Percentiles rank a stretch among this genome's conserved stretches.
Conservation (phyloP, 768 basidiomycete genomes). For the Suillus hirtellus region DNA sequence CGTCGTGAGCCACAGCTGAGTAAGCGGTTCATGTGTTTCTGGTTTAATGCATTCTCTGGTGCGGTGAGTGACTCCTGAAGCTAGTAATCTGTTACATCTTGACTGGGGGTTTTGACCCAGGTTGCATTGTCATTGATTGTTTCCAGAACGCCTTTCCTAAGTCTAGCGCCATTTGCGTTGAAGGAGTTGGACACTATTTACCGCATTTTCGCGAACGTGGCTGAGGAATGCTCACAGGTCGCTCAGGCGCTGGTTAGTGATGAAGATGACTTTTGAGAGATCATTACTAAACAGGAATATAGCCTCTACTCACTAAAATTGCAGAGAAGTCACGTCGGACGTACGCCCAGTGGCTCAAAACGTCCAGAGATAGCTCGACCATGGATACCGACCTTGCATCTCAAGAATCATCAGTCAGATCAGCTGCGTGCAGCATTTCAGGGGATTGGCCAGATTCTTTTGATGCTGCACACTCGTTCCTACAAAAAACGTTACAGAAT, state of each 20-base stretch:
- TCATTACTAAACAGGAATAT: slow-evolving; percentile 5
- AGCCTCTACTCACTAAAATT: slow-evolving; percentile 61
- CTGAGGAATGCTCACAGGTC: slow-evolving; percentile 59
- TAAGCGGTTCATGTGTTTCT: slow-evolving; percentile 67
- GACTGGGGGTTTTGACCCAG: slow-evolving; percentile 28
- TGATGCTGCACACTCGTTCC: slow-evolving; percentile 24
- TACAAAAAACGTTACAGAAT: slow-evolving; percentile 26
- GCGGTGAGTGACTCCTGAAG: slow-evolving; percentile 46
- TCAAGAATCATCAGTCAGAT: slow-evolving; percentile 4
- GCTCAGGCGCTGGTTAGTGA: slow-evolving; percentile 56
- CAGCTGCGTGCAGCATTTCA: slow-evolving; percentile 5
- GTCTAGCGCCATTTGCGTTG: slow-evolving; percentile 59
- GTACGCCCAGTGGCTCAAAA: slow-evolving; percentile 42
- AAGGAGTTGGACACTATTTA: slow-evolving; percentile 60
- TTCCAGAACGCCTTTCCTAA: slow-evolving; percentile 58
- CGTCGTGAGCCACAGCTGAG: slow-evolving; percentile 60
- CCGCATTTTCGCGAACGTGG: slow-evolving; percentile 56
- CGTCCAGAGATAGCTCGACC: slow-evolving; percentile 17
- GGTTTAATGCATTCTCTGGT: slow-evolving; percentile 75
- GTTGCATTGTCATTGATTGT: slow-evolving; percentile 67
- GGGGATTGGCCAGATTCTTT: slow-evolving; percentile 20
- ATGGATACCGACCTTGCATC: slow-evolving; percentile 31
- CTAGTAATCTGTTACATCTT: slow-evolving; percentile 9
- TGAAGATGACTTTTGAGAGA: slow-evolving; percentile 1
- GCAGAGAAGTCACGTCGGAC: slow-evolving; percentile 49